Percentiles rank a stretch among this genome's conserved stretches.
These are phyloP conservation scores for Hevea brasiliensis DNA, from an alignment of 345 rosid species.

Conservation along the genomic window DNA sequence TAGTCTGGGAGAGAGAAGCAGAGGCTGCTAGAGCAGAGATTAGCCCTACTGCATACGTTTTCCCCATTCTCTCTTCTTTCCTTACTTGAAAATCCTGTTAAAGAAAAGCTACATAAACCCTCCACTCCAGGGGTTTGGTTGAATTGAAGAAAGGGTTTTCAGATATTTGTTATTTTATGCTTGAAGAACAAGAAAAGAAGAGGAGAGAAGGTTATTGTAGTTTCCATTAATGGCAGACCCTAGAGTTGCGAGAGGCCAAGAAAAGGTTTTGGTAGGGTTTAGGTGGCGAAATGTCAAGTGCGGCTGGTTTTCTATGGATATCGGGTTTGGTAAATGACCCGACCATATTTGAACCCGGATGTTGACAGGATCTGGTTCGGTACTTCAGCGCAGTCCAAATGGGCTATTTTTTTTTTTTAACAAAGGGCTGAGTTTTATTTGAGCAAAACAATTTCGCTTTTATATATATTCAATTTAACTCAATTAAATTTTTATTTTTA, in stretches of 20 bases:
- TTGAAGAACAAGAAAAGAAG: slow-evolving; percentile 14
- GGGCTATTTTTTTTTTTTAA: no score
- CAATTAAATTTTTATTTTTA: no score
- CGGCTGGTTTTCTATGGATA: neutral
- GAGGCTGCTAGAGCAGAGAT: slow-evolving; percentile 74
- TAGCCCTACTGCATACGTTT: slow-evolving; percentile 50
- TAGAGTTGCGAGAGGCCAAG: neutral
- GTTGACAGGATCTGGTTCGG: neutral
- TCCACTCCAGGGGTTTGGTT: neutral
- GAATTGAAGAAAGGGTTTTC: no score
- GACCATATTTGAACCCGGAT: neutral
- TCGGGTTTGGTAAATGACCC: neutral
- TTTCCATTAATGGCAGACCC: neutral
- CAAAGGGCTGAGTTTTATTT: no score
- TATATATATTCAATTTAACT: no score
- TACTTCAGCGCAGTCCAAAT: no score
- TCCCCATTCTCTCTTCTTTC: slow-evolving; percentile 48
- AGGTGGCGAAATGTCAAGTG: slow-evolving; percentile 10
- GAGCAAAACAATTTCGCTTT: no score
- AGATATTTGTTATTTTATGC: neutral
- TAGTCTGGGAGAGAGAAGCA: slow-evolving; percentile 43
- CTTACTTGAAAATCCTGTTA: neutral
- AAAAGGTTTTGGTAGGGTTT: slow-evolving; percentile 18
- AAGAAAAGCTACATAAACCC: no score
- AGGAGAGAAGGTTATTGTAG: slow-evolving; percentile 8